Evolutionary conservation across 2,329 filamentous ascomycete species (phyloP), one percentile per base, ranked within the genome.

Genomic region (Grosmannia clavigera): DNA sequence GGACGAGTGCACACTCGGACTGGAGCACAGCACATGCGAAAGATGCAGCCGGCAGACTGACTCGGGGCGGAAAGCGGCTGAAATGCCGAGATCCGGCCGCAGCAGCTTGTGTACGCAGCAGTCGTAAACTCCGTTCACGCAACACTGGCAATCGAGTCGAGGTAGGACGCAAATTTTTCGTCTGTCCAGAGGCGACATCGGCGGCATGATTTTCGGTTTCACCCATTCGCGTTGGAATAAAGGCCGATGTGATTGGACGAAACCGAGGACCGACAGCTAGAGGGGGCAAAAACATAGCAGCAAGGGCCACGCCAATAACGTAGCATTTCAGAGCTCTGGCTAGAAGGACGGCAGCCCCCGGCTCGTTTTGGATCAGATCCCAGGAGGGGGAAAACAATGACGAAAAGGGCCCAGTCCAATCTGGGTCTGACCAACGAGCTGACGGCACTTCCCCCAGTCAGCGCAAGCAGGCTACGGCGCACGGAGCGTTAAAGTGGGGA

Each of bases 131-230:
- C 40, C 40, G 40, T 43, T 51, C 48, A 25, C 25, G 48, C n/a
- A 51, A 27, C 10, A n/a, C 22, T 16, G 22, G 54, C 54, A 56
- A n/a, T 43, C n/a, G 9, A 29, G 10, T 10, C 33, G 40, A 43
- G 40, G 14, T 40, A 5, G 19, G 40, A 19, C 7, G 19, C 31
- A 38, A n/a, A 56, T 3, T 56, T 40, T 55, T 9, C 33, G 33
- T 22, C 31, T 38, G n/a, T 19, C 7, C 25, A 22, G 46, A 61
- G 60, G 61, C 63, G 61, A 64, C 61, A 63, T 62, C 59, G 62
- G 61, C 61, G 50, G 14, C 40, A 19, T 43, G 6, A 19, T 43
- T 43, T 43, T 19, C 40, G 12, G 11, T 16, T 43, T 43, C 40
- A 43, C 40, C 22, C 33, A 35, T 43, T 10, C 14, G n/a, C 58